phyloP scores from a whole-genome alignment of 805 yeast species.

The Zygoascus ofunaensis region DNA sequence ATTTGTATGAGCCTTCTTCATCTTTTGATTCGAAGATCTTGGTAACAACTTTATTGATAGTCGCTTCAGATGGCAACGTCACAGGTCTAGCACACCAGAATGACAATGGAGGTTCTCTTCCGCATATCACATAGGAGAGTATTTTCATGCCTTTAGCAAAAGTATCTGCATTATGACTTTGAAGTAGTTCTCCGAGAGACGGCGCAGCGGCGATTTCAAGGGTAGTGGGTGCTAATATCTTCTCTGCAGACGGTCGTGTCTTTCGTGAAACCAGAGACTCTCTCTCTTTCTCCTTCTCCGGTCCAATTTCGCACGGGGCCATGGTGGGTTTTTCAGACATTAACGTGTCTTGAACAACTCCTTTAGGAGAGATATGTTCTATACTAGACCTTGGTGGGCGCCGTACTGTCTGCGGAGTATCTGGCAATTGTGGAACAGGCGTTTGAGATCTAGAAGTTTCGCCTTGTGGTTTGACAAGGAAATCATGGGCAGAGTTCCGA shows the following conservation, averaged over 20 bases:
- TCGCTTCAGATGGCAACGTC: conserved; percentile 16
- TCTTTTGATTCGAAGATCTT: conserved; percentile 9
- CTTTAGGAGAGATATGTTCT: neutral
- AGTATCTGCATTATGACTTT: conserved; percentile 10
- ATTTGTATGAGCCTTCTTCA: conserved; percentile 3
- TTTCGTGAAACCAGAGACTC: neutral
- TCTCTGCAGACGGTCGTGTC: neutral
- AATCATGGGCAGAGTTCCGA: conserved; percentile 7
- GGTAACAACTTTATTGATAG: conserved; percentile 13
- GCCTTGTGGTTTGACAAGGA: conserved; percentile 13
- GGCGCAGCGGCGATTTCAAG: conserved; percentile 6
- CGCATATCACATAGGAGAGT: conserved; percentile 13
- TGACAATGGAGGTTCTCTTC: conserved; percentile 13
- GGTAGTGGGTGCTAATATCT: too few species aligned
- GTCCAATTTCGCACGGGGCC: neutral
- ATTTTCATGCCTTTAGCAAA: conserved; percentile 15
- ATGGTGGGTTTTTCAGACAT: neutral
- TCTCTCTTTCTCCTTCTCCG: neutral
- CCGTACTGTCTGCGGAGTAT: neutral
- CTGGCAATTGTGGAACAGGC: neutral
- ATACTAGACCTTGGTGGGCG: neutral
- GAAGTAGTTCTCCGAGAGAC: conserved; percentile 14
- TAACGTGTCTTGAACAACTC: too few species aligned
- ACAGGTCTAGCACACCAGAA: conserved; percentile 12
- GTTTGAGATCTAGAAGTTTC: conserved; percentile 2